Base-by-base conservation (phyloP, 1,284 basidiomycete species). In the Ustilago curta region DNA sequence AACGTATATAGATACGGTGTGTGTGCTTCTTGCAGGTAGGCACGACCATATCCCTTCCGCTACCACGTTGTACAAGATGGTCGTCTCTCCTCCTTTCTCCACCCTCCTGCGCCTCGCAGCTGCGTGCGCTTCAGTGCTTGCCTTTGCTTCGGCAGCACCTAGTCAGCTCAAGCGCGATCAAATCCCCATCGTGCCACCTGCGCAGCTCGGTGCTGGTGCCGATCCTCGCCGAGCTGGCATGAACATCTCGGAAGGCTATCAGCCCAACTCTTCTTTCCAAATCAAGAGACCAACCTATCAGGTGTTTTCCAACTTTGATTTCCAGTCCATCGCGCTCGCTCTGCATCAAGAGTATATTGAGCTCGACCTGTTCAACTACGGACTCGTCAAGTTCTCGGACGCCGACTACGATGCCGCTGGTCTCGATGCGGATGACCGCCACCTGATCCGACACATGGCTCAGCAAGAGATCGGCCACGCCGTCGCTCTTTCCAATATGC, bases 381-480 rank as follows among this genome's bases (percentile, higher is more conserved):
- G 57, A 7, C 59, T 80, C 25, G 65, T 67, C 49, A 68, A 69
- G 47, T 80, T 80, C 43, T 71, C 74, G 9, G 72, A 67, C n/a
- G 75, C 59, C 14, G 71, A 80, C 47, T 79, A 76, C 47, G 69
- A 69, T 31, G 65, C 56, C 8, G 58, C 53, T 27, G 77, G 77
- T 25, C 32, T 80, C 23, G 59, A 73, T 29, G 77, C 66, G 8
- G 72, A 77, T 9, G 67, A 76, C 25, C 70, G 66, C 8, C 56
- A 62, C 44, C 61, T 80, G 27, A 71, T 80, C 39, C 66, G 69
- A 4, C 68, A 69, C 62, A 72, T 79, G 52, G 78, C 71, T 16
- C 67, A 80, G 61, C 78, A 80, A 49, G 78, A 80, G 59, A 70
- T 79, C 18, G 78, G 77, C 0, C 78, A 80, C 27, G 77, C 78